Base-by-base conservation (phyloP, 495 filamentous ascomycete genomes). In the Neurospora pannonica region DNA sequence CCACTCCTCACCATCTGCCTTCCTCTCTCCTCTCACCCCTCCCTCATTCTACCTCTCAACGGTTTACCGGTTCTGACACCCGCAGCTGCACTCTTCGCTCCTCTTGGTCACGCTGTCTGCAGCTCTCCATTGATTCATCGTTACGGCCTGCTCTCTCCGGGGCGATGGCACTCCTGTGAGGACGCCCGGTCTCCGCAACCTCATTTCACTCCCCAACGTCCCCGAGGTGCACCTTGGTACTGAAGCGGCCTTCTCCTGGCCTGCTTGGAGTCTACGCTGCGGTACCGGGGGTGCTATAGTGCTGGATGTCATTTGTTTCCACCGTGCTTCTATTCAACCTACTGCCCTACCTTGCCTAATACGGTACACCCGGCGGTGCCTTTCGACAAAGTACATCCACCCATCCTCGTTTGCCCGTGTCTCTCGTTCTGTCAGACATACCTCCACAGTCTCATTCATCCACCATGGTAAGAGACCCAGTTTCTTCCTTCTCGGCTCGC, bases 381-480 rank as follows among this genome's bases (percentile, higher is more conserved):
- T 75, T 37, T 72, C 77, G 75, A 71, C 75, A 71, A 75, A 72
- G 74, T 74, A 75, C 75, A 80, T 75, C 73, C 77, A 71, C 72
- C 39, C 76, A 75, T 75, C 62, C 72, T 71, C 39, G 75, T 62
- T 76, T 62, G 71, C 74, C 48, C 75, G 82, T 84, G 81, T 82
- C 81, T 81, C 54, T 34, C 54, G 54, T 17, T 34, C 54, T 67
- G 54, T 67, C 54, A 67, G 54, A 67, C 54, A 67, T 19, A 67
- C 54, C 15, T 67, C 54, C 54, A 67, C 54, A 34, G 54, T 67
- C 31, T 67, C 28, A 67, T 54, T 73, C 71, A 60, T 77, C 67
- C 79, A 80, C 70, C 75, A 86, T 87, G 84, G 85, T 87, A 85
- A 86, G 85, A 43, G 39, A 48, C 73, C 62, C 75, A 71, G 42